These are phyloP conservation scores for Stellera chamaejasme DNA, from an alignment of 345 rosid species.

Conservation along the genomic window DNA sequence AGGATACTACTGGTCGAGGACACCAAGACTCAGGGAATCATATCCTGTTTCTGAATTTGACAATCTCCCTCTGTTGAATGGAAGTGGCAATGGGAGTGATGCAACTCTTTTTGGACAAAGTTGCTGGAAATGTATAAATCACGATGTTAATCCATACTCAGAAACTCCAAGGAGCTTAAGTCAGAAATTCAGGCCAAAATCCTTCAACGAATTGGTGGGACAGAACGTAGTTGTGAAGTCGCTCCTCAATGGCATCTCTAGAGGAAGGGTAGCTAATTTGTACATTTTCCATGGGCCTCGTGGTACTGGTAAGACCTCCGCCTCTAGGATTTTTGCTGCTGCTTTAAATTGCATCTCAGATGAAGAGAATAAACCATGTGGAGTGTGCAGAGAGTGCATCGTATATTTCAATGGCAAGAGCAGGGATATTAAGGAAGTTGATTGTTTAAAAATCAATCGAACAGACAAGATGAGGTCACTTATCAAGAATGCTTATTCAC, in stretches of 20 bases:
- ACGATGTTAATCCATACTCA: constrained; percentile 24
- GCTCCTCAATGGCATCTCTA: constrained; percentile 66
- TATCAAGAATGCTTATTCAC: constrained; percentile 49
- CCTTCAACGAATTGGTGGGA: constrained; percentile 78
- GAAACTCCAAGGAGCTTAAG: constrained; percentile 60
- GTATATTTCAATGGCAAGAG: constrained; percentile 57
- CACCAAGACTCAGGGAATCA: constrained; percentile 61
- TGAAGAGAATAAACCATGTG: constrained; percentile 76
- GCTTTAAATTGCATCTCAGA: constrained; percentile 82
- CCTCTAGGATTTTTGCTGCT: constrained; percentile 85
- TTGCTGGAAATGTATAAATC: constrained; percentile 22
- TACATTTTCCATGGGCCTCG: constrained; percentile 93
- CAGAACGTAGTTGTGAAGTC: constrained; percentile 72
- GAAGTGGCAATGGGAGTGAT: constrained; percentile 30
- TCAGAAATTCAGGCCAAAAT: constrained; percentile 71
- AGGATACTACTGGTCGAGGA: constrained; percentile 82
- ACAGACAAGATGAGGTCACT: constrained; percentile 49
- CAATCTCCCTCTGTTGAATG: constrained; percentile 53
- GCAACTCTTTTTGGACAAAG: constrained; percentile 18
- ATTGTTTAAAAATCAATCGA: constrained; percentile 58
- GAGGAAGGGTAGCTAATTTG: constrained; percentile 61
- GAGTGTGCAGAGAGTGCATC: constrained; percentile 72
- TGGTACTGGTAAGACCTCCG: constrained; percentile 89
- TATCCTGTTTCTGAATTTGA: constrained; percentile 57
- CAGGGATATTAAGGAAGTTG: constrained; percentile 69